Percentiles rank a stretch among this genome's conserved stretches.
These are phyloP conservation scores for Chlamydomonas incerta DNA, from an alignment of 139 green algal genomes.

Conservation along the genomic window DNA sequence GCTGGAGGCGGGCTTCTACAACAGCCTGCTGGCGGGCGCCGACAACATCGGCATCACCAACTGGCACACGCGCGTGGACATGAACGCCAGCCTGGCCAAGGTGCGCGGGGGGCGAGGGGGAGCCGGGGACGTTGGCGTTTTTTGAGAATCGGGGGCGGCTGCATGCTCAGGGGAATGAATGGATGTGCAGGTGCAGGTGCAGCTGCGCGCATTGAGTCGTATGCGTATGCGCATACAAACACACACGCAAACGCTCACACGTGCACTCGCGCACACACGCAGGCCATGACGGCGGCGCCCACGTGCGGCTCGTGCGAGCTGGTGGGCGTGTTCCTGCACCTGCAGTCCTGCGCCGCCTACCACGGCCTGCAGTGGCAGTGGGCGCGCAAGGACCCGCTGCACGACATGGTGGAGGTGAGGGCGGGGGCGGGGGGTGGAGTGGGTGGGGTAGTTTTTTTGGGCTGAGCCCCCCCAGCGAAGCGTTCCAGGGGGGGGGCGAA, in stretches of 20 bases:
- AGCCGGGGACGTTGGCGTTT: no score
- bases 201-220: not conserved
- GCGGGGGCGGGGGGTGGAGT: no score
- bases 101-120: not conserved
- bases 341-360: conserved; percentile 6
- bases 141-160: not conserved
- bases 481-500: no score
- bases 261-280: no score
- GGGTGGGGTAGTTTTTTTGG: no score
- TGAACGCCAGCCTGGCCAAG: not conserved
- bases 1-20: not conserved
- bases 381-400: conserved; percentile 13
- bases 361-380: conserved; percentile 27
- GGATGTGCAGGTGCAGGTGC: not conserved
- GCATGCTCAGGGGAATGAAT: no score
- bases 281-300: no score
- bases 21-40: not conserved
- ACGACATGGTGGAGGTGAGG: not conserved
- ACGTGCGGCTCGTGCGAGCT: not conserved
- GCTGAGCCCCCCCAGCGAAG: no score
- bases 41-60: conserved; percentile 29
- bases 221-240: not conserved
- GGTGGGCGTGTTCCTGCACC: conserved; percentile 33
- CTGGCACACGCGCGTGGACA: not conserved
- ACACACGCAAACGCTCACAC: no score